Percentiles rank a stretch among this genome's conserved stretches.
Conservation (phyloP, 371 early-diverging fungal species). For the Rhizopus delemar region DNA sequence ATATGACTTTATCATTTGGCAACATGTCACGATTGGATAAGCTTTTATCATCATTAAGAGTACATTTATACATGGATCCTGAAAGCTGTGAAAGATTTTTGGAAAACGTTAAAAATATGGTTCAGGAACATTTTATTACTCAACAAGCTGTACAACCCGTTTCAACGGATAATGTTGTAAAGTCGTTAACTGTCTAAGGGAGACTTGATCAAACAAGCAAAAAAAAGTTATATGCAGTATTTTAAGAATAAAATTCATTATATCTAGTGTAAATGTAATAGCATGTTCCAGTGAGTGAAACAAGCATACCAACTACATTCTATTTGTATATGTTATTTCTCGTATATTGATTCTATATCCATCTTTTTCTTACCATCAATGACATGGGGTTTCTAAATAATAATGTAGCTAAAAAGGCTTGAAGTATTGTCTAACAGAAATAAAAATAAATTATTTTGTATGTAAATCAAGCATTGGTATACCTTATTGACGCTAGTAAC, state of each 20-base stretch:
- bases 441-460: neutral
- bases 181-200: constrained; percentile 15
- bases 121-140: constrained; percentile 14
- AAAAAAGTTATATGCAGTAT: neutral
- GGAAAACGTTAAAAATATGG: constrained; percentile 29
- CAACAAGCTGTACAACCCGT: neutral
- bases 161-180: constrained; percentile 8
- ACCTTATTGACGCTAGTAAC: constrained; percentile 22
- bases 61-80: constrained; percentile 39
- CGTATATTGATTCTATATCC: neutral
- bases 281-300: constrained; percentile 13
- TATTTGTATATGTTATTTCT: constrained; percentile 3
- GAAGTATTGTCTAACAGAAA: constrained; percentile 11
- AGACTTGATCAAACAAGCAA: neutral
- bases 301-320: constrained; percentile 20
- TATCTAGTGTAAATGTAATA: constrained; percentile 14
- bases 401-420: constrained; percentile 16
- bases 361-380: constrained; percentile 12
- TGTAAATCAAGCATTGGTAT: neutral
- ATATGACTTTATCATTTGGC: constrained; percentile 24
- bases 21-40: constrained; percentile 42
- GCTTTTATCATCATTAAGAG: constrained; percentile 39
- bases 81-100: constrained; percentile 34
- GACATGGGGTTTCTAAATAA: constrained; percentile 24
- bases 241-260: constrained; percentile 7